Evolutionary conservation across 192 early-diverging fungal genomes (phyloP).

Genomic region (Backusella psychrophila): DNA sequence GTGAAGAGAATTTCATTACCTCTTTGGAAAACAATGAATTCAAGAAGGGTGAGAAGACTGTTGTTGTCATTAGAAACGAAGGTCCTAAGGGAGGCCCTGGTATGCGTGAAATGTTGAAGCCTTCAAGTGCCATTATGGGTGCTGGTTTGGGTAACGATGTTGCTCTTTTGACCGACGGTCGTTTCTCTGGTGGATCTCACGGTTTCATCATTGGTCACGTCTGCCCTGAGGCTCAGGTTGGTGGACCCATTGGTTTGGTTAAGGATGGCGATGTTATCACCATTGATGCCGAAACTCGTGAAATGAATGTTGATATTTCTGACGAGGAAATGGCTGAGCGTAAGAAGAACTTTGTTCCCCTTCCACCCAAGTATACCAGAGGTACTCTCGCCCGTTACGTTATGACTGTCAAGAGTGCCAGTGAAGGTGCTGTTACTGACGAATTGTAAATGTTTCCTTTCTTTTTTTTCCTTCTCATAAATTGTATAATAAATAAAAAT

Average conservation of each 20-base stretch:
- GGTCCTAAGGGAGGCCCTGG: constrained; percentile 98
- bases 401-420: constrained; percentile 77
- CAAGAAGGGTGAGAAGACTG: constrained; percentile 81
- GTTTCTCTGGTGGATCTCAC: constrained; percentile 98
- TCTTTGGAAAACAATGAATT: constrained; percentile 89
- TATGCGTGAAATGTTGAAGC: constrained; percentile 99
- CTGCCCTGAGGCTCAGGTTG: constrained; percentile 95
- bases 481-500: neutral
- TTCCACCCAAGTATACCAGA: constrained; percentile 81
- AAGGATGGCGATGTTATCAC: constrained; percentile 85
- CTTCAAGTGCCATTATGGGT: constrained; percentile 98
- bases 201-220: constrained; percentile 99
- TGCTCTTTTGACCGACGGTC: constrained; percentile 95
- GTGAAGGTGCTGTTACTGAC: constrained; percentile 85
- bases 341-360: constrained; percentile 71
- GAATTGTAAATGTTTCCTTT: constrained; percentile 46
- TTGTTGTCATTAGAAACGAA: constrained; percentile 94
- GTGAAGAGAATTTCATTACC: constrained; percentile 88
- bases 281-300: constrained; percentile 82
- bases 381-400: constrained; percentile 96
- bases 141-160: constrained; percentile 98
- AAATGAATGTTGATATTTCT: constrained; percentile 74
- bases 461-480: neutral
- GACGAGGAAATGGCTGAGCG: constrained; percentile 78
- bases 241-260: constrained; percentile 94